Conservation (phyloP, 2,329 filamentous ascomycete species). For the Aspergillus sergii region DNA sequence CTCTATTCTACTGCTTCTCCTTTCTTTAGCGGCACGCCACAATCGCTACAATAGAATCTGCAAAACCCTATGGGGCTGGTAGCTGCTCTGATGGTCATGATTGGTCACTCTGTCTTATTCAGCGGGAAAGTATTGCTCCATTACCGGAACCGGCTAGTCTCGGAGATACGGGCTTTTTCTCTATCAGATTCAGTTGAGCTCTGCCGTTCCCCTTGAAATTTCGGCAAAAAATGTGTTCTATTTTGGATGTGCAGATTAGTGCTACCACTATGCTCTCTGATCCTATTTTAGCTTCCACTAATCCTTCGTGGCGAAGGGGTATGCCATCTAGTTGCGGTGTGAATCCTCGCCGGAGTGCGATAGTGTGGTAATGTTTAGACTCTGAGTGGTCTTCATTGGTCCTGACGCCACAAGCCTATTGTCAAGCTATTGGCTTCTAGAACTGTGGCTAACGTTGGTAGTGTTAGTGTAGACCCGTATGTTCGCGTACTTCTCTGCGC, state of each 20-base stretch:
- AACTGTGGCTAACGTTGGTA: not conserved
- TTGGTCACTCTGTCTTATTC: no score
- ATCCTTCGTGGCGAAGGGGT: not conserved
- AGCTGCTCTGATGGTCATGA: no score
- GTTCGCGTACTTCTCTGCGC: not conserved
- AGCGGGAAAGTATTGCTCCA: no score
- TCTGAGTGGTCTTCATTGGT: not conserved
- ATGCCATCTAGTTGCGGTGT: not conserved
- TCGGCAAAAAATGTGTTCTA: no score
- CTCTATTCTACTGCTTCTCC: no score
- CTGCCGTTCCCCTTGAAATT: no score
- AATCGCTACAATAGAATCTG: no score
- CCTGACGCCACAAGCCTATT: not conserved
- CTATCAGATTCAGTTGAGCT: not conserved
- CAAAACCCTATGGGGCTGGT: no score
- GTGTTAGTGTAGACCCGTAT: not conserved
- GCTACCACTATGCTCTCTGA: not conserved
- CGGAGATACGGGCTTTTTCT: no score
- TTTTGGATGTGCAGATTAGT: not conserved
- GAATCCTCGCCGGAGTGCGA: not conserved
- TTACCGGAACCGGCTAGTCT: no score
- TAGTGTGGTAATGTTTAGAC: not conserved
- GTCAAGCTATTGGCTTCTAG: not conserved
- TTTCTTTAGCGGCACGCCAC: no score
- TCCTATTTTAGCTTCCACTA: not conserved